These are phyloP conservation scores for Hypoxylon sp. DNA, from an alignment of 2,329 filamentous ascomycete genomes.

Conservation along the genomic window DNA sequence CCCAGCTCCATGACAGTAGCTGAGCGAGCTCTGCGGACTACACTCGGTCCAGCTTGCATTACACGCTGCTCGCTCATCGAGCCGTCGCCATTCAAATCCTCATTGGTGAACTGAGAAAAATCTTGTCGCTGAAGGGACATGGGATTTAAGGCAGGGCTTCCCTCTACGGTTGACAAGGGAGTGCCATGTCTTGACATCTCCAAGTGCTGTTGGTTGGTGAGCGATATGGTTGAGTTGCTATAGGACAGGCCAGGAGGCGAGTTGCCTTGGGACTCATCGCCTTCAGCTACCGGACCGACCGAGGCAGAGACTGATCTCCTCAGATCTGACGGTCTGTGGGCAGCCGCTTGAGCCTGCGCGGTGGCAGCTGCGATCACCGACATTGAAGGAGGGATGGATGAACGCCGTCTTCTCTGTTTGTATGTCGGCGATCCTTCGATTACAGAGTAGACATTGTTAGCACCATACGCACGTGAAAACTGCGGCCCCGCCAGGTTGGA, in stretches of 20 bases:
- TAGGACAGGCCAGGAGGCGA: slow-evolving; percentile 84
- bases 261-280: slow-evolving; percentile 82
- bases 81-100: slow-evolving; percentile 72
- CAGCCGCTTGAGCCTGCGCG: slow-evolving; percentile 67
- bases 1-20: slow-evolving; percentile 97
- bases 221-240: slow-evolving; percentile 76
- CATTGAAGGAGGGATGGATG: slow-evolving; percentile 88
- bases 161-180: slow-evolving; percentile 87
- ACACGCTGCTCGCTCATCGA: slow-evolving; percentile 75
- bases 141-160: slow-evolving; percentile 81
- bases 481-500: slow-evolving; percentile 86
- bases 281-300: slow-evolving; percentile 84
- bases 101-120: slow-evolving; percentile 73
- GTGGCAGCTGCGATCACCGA: slow-evolving; percentile 77
- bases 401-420: slow-evolving; percentile 95
- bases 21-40: slow-evolving; percentile 90
- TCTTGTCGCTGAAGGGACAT: slow-evolving; percentile 80
- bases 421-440: slow-evolving; percentile 99
- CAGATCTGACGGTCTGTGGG: slow-evolving; percentile 89
- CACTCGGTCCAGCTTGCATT: slow-evolving; percentile 79
- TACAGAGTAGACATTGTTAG: slow-evolving; percentile 90
- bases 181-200: slow-evolving; percentile 92
- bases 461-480: slow-evolving; percentile 80
- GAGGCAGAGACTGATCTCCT: slow-evolving; percentile 92
- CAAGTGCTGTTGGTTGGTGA: slow-evolving; percentile 78